Conservation (phyloP, 768 basidiomycete species). For the Rhodotorula taiwanensis region DNA sequence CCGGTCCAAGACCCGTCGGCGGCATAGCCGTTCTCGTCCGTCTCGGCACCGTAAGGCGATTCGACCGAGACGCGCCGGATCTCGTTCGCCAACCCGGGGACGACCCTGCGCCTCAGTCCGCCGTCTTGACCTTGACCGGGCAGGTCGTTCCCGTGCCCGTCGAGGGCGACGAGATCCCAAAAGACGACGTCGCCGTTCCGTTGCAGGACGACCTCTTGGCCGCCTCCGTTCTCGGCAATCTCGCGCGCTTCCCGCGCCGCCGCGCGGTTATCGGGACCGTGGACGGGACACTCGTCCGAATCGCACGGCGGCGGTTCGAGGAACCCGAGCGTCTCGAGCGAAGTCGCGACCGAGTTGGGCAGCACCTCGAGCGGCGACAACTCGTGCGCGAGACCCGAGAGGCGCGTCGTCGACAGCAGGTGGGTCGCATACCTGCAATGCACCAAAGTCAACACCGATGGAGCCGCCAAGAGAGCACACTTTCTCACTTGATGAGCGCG, state of each 20-base stretch:
- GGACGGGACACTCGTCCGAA: neutral
- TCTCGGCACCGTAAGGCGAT: neutral
- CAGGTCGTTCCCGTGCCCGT: neutral
- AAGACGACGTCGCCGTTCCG: constrained; percentile 19
- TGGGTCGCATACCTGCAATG: constrained; percentile 24
- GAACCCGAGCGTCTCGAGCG: constrained; percentile 8
- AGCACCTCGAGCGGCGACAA: constrained; percentile 24
- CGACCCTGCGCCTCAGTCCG: no score
- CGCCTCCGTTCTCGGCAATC: neutral
- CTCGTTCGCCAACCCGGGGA: constrained; percentile 17
- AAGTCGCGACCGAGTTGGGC: constrained; percentile 1
- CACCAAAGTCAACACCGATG: no score
- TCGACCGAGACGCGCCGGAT: constrained; percentile 6
- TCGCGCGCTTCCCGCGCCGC: neutral
- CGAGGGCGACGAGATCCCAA: constrained; percentile 1
- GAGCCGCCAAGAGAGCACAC: no score
- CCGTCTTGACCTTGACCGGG: neutral
- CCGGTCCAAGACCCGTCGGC: neutral
- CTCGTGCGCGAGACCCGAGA: constrained; percentile 24
- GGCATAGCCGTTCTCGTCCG: neutral
- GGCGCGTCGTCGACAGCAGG: constrained; percentile 15
- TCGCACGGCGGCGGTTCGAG: constrained; percentile 2
- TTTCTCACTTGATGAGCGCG: constrained; percentile 32
- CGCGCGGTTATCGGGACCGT: neutral
- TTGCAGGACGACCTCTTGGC: constrained; percentile 1